Percentiles rank a stretch among this genome's conserved stretches.
Evolutionary conservation across 2,329 filamentous ascomycete species (phyloP).

Genomic region (Trichoderma breve): DNA sequence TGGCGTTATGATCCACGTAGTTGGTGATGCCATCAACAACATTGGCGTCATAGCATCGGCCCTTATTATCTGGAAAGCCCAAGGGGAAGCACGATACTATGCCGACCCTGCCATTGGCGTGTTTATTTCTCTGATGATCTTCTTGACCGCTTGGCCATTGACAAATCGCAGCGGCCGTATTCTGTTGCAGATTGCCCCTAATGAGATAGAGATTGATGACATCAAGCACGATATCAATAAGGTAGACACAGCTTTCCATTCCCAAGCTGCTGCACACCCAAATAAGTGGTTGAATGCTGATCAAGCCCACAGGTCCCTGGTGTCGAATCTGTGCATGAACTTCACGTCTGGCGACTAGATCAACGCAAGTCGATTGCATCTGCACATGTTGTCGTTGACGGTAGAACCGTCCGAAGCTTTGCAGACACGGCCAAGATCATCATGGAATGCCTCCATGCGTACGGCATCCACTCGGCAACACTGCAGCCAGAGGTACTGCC

Average conservation of each 20-base stretch:
- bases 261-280: background rate
- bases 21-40: conserved; percentile 74
- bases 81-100: conserved; percentile 61
- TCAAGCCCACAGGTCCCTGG: conserved; percentile 54
- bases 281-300: background rate
- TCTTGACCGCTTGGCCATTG: conserved; percentile 61
- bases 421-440: conserved; percentile 60
- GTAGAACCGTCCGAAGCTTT: conserved; percentile 56
- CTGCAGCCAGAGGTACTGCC: conserved; percentile 60
- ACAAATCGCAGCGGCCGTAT: conserved; percentile 62
- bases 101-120: conserved; percentile 69
- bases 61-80: conserved; percentile 64
- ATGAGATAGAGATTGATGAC: conserved; percentile 57
- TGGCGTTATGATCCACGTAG: conserved; percentile 67
- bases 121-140: conserved; percentile 71
- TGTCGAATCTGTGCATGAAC: conserved; percentile 65
- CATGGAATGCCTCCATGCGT: conserved; percentile 68
- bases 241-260: conserved; percentile 34
- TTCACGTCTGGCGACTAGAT: conserved; percentile 72
- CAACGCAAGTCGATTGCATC: conserved; percentile 69
- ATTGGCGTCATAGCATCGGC: conserved; percentile 70
- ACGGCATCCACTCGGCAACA: conserved; percentile 70
- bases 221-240: conserved; percentile 68
- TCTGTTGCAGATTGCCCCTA: conserved; percentile 64
- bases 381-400: conserved; percentile 64